Evolutionary conservation across 2,329 filamentous ascomycete species (phyloP).

Genomic region (Penicillium griseofulvum): DNA sequence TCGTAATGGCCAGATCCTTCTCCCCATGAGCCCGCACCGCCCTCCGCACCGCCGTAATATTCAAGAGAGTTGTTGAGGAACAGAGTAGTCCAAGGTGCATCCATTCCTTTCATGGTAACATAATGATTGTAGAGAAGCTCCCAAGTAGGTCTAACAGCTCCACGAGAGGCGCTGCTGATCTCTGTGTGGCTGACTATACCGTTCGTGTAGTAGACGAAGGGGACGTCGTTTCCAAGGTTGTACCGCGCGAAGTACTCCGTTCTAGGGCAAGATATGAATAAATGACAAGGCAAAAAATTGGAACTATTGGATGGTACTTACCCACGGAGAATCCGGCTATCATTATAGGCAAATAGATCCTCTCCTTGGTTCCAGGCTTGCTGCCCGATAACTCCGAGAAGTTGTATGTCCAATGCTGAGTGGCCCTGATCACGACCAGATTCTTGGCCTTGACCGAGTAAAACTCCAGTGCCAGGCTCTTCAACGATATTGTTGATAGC

Average conservation of each 20-base stretch:
- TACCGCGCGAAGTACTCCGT: slow-evolving; percentile 25
- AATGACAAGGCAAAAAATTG: background rate
- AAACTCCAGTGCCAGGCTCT: slow-evolving; percentile 4
- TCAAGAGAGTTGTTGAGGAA: slow-evolving; percentile 9
- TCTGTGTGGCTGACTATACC: slow-evolving; percentile 13
- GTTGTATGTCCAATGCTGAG: slow-evolving; percentile 2
- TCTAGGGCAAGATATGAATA: slow-evolving; percentile 1
- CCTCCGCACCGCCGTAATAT: background rate
- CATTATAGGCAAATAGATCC: slow-evolving; percentile 10
- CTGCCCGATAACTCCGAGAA: slow-evolving; percentile 12
- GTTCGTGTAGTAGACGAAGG: slow-evolving; percentile 20
- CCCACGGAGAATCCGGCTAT: slow-evolving; percentile 7
- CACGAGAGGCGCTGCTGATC: slow-evolving; percentile 17
- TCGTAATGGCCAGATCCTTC: background rate
- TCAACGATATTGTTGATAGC: slow-evolving; percentile 5
- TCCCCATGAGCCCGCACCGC: background rate
- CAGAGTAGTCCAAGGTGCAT: slow-evolving; percentile 20
- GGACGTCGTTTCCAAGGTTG: slow-evolving; percentile 22
- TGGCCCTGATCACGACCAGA: slow-evolving; percentile 10
- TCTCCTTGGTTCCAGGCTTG: slow-evolving; percentile 8
- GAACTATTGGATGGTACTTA: background rate
- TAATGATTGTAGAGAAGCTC: slow-evolving; percentile 25
- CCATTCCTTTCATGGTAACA: slow-evolving; percentile 15
- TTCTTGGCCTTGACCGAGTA: slow-evolving; percentile 11
- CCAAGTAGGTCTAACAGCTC: slow-evolving; percentile 17